These are phyloP conservation scores for Xylaria sp. DNA, from an alignment of 2,329 filamentous ascomycete genomes.

Conservation along the genomic window DNA sequence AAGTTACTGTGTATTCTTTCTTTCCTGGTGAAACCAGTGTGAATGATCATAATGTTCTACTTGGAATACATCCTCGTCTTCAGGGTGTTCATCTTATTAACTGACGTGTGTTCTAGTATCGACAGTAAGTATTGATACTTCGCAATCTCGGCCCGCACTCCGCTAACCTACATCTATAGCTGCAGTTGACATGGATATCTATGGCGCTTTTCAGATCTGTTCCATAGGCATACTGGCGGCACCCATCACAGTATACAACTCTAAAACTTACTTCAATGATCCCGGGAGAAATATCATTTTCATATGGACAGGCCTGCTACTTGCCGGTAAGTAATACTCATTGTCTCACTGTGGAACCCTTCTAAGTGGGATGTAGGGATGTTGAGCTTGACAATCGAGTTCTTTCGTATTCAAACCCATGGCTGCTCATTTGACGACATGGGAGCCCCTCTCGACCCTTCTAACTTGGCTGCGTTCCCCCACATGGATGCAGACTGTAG, in stretches of 20 bases:
- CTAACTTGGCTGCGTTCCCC: constrained; percentile 51
- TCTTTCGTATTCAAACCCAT: constrained; percentile 63
- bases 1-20: constrained; percentile 2
- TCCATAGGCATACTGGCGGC: constrained; percentile 72
- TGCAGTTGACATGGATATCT: constrained; percentile 75
- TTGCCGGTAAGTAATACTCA: constrained; percentile 60
- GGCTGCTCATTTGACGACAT: constrained; percentile 55
- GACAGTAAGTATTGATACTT: constrained; percentile 57
- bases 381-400: constrained; percentile 70
- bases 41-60: not conserved
- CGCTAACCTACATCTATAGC: constrained; percentile 51
- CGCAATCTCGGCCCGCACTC: constrained; percentile 11
- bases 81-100: not conserved
- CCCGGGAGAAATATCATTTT: constrained; percentile 74
- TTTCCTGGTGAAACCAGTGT: too few species aligned
- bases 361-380: constrained; percentile 55
- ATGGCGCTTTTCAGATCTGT: constrained; percentile 73
- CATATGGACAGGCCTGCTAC: constrained; percentile 69
- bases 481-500: constrained; percentile 57
- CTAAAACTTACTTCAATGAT: constrained; percentile 70
- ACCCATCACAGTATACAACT: constrained; percentile 69
- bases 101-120: constrained; percentile 43
- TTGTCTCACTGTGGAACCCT: not conserved
- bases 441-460: constrained; percentile 51
- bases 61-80: not conserved